These are phyloP conservation scores for Tetrapisispora nanseiensis DNA, from an alignment of 805 yeast genomes.

Conservation along the genomic window DNA sequence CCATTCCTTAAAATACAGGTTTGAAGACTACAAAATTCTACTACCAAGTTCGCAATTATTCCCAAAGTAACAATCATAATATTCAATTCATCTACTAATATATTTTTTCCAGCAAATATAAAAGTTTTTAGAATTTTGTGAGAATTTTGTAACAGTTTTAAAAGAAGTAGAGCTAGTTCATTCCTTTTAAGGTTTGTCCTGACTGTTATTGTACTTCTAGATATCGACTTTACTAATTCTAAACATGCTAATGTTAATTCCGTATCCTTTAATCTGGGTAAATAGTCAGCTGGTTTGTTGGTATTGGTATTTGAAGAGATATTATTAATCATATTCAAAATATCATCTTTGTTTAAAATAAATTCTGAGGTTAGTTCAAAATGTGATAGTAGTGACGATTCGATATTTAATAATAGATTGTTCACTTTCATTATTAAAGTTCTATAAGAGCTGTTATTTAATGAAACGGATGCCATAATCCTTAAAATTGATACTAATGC, in stretches of 20 bases:
- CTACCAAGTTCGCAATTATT: slow-evolving; percentile 34
- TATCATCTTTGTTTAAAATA: slow-evolving; percentile 9
- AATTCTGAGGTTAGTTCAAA: slow-evolving; percentile 14
- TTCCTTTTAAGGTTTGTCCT: slow-evolving; percentile 22
- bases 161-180: slow-evolving; percentile 17
- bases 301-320: not conserved
- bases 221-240: slow-evolving; percentile 25
- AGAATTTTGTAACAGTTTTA: slow-evolving; percentile 12
- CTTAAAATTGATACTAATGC: slow-evolving; percentile 18
- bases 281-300: not conserved
- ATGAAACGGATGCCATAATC: slow-evolving; percentile 21
- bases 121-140: slow-evolving; percentile 12
- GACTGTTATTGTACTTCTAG: slow-evolving; percentile 26
- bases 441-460: slow-evolving; percentile 23
- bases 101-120: slow-evolving; percentile 14
- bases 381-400: slow-evolving; percentile 18
- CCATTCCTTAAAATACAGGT: slow-evolving; percentile 30
- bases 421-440: slow-evolving; percentile 16
- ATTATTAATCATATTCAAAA: slow-evolving; percentile 1
- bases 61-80: slow-evolving; percentile 29
- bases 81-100: slow-evolving; percentile 19
- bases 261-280: slow-evolving; percentile 21
- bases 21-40: slow-evolving; percentile 37
- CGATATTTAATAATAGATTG: slow-evolving; percentile 15
- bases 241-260: slow-evolving; percentile 22